Conservation (phyloP, 345 rosid genomes). For the Citrus sinensis region DVS_A1.0 CM039168.1:19800501-19801000, state of each 20-base stretch:
- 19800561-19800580: slow-evolving; percentile 14
- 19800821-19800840: slow-evolving; percentile 25
- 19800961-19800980: slow-evolving; percentile 28
- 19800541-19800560: slow-evolving; percentile 42
- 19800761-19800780: not conserved
- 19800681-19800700: not conserved
- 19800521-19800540: slow-evolving; percentile 41
- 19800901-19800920: slow-evolving; percentile 21
- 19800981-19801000: slow-evolving; percentile 31
- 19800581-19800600: slow-evolving; percentile 20
- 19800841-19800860: slow-evolving; percentile 26
- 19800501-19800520: slow-evolving; percentile 34
- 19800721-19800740: slow-evolving; percentile 1
- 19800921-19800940: slow-evolving; percentile 9
- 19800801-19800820: slow-evolving; percentile 37
- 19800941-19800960: not conserved
- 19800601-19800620: slow-evolving; percentile 42
- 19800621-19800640: slow-evolving; percentile 26
- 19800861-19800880: slow-evolving; percentile 20
- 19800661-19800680: not conserved
- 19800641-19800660: not conserved
- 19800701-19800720: slow-evolving; percentile 10
- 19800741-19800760: slow-evolving; percentile 31
- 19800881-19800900: slow-evolving; percentile 7
- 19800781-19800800: not conserved